Conservation (phyloP, 805 yeast genomes). For the Candida schatavii region DNA sequence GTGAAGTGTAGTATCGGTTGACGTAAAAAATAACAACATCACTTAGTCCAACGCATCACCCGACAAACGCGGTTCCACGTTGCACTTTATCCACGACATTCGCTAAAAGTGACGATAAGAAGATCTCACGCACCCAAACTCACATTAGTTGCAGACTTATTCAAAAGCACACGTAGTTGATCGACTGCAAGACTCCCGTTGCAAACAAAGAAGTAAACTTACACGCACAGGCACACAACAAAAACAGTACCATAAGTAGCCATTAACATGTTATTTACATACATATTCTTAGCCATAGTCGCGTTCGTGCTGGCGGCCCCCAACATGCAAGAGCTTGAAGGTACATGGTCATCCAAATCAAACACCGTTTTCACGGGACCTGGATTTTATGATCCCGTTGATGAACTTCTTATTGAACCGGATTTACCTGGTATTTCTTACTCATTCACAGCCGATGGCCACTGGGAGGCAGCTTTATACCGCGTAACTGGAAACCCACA, state of each 20-base stretch:
- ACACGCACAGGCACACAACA: background rate
- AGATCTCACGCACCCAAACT: too few relatives aligned
- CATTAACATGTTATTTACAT: constrained; percentile 6
- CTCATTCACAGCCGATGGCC: constrained; percentile 91
- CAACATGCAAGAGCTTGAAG: constrained; percentile 52
- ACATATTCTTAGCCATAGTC: constrained; percentile 2
- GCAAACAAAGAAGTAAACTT: too few relatives aligned
- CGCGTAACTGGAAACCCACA: constrained; percentile 67
- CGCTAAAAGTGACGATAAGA: too few relatives aligned
- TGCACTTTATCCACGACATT: too few relatives aligned
- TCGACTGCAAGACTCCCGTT: too few relatives aligned
- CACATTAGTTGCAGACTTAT: too few relatives aligned
- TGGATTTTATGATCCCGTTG: constrained; percentile 92
- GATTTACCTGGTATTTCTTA: constrained; percentile 91
- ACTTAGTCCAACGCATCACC: too few relatives aligned
- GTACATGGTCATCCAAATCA: constrained; percentile 95
- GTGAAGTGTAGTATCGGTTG: too few relatives aligned
- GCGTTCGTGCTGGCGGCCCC: constrained; percentile 27
- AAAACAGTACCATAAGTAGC: background rate
- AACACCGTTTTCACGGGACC: constrained; percentile 97
- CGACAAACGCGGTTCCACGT: too few relatives aligned
- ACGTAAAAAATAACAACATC: too few relatives aligned
- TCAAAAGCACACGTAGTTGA: too few relatives aligned
- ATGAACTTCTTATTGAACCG: constrained; percentile 92
- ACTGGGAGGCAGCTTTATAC: constrained; percentile 85